These are phyloP conservation scores for Hondaea fermentalgiana DNA, from an alignment of 108 stramenopile genomes.

Conservation along the genomic window DNA sequence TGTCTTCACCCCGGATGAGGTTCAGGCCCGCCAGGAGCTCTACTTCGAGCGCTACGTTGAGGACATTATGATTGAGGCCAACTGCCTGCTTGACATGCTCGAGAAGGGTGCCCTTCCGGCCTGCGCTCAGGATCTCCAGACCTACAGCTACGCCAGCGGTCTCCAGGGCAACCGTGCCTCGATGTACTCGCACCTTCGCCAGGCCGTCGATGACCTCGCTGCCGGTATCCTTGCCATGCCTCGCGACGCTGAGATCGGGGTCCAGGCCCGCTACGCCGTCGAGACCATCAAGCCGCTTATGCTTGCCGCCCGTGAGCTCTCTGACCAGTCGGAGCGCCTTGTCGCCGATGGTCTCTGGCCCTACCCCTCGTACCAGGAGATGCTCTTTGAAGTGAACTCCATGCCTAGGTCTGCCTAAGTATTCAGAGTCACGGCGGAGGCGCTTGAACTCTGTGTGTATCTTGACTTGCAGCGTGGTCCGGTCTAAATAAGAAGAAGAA, in stretches of 20 bases:
- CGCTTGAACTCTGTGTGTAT: no score
- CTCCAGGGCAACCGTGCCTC: constrained; percentile 56
- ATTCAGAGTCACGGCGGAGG: neutral
- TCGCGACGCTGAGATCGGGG: constrained; percentile 23
- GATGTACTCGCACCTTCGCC: constrained; percentile 53
- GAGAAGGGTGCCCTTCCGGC: constrained; percentile 82
- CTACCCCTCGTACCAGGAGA: constrained; percentile 86
- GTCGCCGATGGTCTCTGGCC: constrained; percentile 79
- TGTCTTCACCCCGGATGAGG: constrained; percentile 71
- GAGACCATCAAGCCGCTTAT: constrained; percentile 78
- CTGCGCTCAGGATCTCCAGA: constrained; percentile 31
- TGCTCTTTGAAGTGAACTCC: constrained; percentile 68
- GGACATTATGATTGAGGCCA: constrained; percentile 83
- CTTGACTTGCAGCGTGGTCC: no score
- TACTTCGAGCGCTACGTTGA: constrained; percentile 83
- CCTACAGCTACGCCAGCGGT: constrained; percentile 42
- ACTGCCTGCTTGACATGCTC: constrained; percentile 80
- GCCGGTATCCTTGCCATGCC: constrained; percentile 51
- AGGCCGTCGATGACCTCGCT: constrained; percentile 55
- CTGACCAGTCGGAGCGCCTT: constrained; percentile 79
- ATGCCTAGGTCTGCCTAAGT: constrained; percentile 43
- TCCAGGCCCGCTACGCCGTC: constrained; percentile 65
- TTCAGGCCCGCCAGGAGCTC: constrained; percentile 69
- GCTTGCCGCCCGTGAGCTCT: constrained; percentile 73
- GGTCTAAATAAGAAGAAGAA: no score